Base-by-base conservation (phyloP, 805 yeast genomes). In the Yarrowia sp. region DNA sequence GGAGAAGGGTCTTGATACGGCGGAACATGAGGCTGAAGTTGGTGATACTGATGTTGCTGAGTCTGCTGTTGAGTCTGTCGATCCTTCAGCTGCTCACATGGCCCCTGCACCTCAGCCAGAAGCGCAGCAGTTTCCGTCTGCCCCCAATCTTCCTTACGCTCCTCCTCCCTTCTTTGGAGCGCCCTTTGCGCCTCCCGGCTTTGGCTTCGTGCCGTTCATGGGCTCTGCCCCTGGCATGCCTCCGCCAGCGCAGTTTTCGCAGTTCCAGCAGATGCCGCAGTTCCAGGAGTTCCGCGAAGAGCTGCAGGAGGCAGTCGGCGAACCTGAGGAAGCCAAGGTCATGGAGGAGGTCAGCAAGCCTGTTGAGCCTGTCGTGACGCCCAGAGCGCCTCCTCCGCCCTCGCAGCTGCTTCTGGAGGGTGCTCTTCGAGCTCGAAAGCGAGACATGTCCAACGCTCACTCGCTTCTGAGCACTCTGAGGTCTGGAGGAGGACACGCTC, bases 1-100 rank as follows among this genome's bases (percentile, higher is more conserved):
- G 62, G 66, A 68, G 21, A 67, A 66, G 59, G 76, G 74, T 9
- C 63, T 65, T 7, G 39, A 32, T n/a, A n/a, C n/a, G 19, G 42
- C 24, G 6, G 4, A 24, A 16, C 32, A 51, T 0, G 56, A 14
- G 21, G 14, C n/a, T 0, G 53, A 46, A 13, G 42, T 38, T 3
- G 42, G 42, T 69, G 13, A 63, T 68, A 38, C 67, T 67, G 33
- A 66, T 68, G 44, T 68, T 71, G 29, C 55, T 68, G 35, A 66
- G 68, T 36, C 65, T 63, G 36, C 69, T 2, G 24, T 39, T 1
- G 44, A 39, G 44, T 18, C 44, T 6, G 29, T 12, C n/a, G n/a
- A n/a, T n/a, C n/a, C n/a, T n/a, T n/a, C n/a, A n/a, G n/a, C n/a
- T n/a, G n/a, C n/a, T n/a, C n/a, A n/a, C n/a, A n/a, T n/a, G n/a